Percentiles rank a stretch among this genome's conserved stretches.
Evolutionary conservation across 768 basidiomycete genomes (phyloP).

Genomic region (Rhodotorula sphaerocarpa): DNA sequence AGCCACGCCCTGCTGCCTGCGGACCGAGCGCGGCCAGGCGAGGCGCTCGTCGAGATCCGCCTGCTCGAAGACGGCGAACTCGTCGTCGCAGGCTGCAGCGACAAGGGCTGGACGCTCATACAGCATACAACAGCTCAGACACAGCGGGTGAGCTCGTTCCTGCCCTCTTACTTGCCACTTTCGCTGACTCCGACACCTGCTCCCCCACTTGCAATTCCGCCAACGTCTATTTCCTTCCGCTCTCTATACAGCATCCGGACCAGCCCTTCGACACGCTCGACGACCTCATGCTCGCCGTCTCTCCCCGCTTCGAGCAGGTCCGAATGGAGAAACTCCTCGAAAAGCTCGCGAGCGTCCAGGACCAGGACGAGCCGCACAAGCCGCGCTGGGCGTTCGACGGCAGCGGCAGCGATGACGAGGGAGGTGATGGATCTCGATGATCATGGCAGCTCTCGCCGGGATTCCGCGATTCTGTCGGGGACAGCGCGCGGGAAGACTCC

Average conservation of each 20-base stretch:
- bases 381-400: neutral
- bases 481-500: too few species aligned
- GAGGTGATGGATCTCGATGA: too few species aligned
- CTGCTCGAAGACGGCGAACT: conserved; percentile 3
- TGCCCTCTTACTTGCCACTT: neutral
- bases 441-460: too few species aligned
- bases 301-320: conserved; percentile 8
- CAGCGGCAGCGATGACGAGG: too few species aligned
- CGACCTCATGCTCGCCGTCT: conserved; percentile 15
- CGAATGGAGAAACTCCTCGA: conserved; percentile 15
- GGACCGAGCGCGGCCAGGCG: neutral
- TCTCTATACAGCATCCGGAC: too few species aligned
- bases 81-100: neutral
- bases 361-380: neutral
- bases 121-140: neutral
- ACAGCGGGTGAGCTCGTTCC: neutral
- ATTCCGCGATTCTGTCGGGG: too few species aligned
- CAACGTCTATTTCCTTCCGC: too few species aligned
- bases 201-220: too few species aligned
- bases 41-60: conserved; percentile 2
- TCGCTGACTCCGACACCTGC: neutral
- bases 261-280: conserved; percentile 17
- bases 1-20: neutral
- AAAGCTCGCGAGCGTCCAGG: conserved; percentile 8
- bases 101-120: conserved; percentile 4